phyloP scores from a whole-genome alignment of 345 rosid species.

The Populus tremula region DNA sequence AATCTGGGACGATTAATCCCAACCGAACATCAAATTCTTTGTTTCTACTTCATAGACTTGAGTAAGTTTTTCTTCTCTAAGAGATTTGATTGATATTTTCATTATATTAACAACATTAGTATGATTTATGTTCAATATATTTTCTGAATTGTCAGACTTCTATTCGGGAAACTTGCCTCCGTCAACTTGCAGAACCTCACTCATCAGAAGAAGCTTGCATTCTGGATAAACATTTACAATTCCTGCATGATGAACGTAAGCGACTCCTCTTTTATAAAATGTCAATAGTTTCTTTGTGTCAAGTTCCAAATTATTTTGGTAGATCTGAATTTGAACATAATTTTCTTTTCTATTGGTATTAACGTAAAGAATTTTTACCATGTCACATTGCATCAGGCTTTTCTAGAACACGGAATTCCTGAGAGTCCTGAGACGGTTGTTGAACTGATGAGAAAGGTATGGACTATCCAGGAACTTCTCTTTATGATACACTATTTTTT shows the following conservation, averaged over 20 bases:
- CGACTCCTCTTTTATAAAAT: conserved; percentile 1
- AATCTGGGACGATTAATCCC: conserved; percentile 46
- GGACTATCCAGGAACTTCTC: not conserved
- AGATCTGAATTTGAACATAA: not conserved
- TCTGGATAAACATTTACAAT: conserved; percentile 89
- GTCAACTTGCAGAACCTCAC: conserved; percentile 55
- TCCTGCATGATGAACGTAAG: conserved; percentile 91
- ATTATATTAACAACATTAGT: not conserved
- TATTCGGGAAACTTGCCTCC: conserved; percentile 52
- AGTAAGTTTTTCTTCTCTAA: conserved; percentile 36
- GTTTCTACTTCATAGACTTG: conserved; percentile 61
- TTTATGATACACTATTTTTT: not conserved
- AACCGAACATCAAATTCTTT: conserved; percentile 49
- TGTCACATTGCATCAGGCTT: conserved; percentile 47
- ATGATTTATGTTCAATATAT: not conserved
- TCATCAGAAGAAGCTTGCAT: conserved; percentile 88
- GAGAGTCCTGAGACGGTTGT: conserved; percentile 59
- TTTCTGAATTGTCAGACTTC: conserved; percentile 45
- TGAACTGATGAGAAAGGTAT: conserved; percentile 67
- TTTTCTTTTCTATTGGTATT: not conserved
- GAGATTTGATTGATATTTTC: not conserved
- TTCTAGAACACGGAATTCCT: conserved; percentile 71
- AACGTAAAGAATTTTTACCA: not conserved
- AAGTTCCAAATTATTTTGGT: not conserved
- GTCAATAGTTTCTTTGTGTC: not conserved